Conservation (phyloP, 139 green algal species). For the Chara braunii region DNA sequence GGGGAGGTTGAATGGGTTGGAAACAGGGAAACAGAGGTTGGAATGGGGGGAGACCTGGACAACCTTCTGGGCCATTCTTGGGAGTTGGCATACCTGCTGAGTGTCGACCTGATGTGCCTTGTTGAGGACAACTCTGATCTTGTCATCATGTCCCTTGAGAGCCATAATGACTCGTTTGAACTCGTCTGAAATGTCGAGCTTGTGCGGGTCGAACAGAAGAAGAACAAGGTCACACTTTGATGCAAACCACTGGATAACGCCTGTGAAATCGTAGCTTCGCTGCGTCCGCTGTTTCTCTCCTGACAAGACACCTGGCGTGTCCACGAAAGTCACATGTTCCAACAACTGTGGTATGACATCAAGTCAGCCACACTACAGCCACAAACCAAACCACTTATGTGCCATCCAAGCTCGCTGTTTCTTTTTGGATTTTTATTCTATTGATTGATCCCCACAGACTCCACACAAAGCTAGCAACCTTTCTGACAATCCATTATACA, state of each 20-base stretch:
- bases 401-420: not conserved
- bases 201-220: constrained; percentile 96
- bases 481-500: too few species aligned
- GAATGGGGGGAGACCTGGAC: too few species aligned
- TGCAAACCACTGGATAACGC: constrained; percentile 70
- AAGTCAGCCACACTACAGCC: constrained; percentile 58
- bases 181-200: constrained; percentile 92
- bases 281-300: constrained; percentile 93
- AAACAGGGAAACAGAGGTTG: too few species aligned
- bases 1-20: too few species aligned
- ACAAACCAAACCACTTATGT: not conserved
- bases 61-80: too few species aligned
- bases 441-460: too few species aligned
- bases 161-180: constrained; percentile 72
- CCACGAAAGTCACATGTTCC: constrained; percentile 83
- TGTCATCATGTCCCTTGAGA: constrained; percentile 80
- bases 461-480: too few species aligned
- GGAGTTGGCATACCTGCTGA: constrained; percentile 39
- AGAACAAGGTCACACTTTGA: constrained; percentile 89
- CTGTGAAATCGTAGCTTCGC: constrained; percentile 84
- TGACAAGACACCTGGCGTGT: constrained; percentile 87
- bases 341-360: constrained; percentile 74
- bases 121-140: constrained; percentile 91
- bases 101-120: constrained; percentile 77
- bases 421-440: not conserved